Evolutionary conservation across 169 alveolate species (phyloP).

Genomic region (Cryptosporidium canis): DNA sequence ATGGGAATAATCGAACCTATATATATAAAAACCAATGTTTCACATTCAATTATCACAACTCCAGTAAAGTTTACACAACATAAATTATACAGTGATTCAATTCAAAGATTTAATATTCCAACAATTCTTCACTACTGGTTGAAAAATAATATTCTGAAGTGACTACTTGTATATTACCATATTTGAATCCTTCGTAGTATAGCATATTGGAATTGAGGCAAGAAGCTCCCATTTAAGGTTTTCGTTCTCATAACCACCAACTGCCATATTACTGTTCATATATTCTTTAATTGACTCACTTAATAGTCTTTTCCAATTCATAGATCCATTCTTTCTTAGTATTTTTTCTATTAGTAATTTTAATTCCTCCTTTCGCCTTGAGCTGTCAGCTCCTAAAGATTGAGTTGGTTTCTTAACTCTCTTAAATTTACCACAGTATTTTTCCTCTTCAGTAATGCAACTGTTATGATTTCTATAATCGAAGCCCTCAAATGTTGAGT

Average conservation of each 20-base stretch:
- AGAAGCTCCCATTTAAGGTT: slow-evolving; percentile 58
- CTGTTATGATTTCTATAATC: slow-evolving; percentile 77
- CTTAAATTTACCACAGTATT: slow-evolving; percentile 76
- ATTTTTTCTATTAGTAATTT: neutral
- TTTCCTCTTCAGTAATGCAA: slow-evolving; percentile 81
- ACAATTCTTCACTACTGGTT: slow-evolving; percentile 57
- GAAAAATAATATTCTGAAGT: slow-evolving; percentile 23
- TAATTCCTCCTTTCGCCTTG: neutral
- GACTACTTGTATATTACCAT: neutral
- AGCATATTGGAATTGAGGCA: slow-evolving; percentile 44
- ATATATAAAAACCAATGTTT: neutral
- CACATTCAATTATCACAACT: neutral
- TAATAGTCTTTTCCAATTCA: slow-evolving; percentile 42
- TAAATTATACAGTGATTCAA: slow-evolving; percentile 1
- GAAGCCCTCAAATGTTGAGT: slow-evolving; percentile 77
- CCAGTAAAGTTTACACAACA: slow-evolving; percentile 46
- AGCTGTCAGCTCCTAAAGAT: too few relatives aligned
- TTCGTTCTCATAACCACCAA: neutral
- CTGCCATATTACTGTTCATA: neutral
- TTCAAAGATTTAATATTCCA: slow-evolving; percentile 35
- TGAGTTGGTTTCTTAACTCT: slow-evolving; percentile 31
- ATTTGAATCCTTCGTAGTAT: slow-evolving; percentile 35
- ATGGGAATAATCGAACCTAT: slow-evolving; percentile 57
- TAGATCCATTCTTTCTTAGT: neutral
- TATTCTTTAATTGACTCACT: slow-evolving; percentile 22